phyloP scores from a whole-genome alignment of 768 basidiomycete species.

The Trametes elegans region DNA sequence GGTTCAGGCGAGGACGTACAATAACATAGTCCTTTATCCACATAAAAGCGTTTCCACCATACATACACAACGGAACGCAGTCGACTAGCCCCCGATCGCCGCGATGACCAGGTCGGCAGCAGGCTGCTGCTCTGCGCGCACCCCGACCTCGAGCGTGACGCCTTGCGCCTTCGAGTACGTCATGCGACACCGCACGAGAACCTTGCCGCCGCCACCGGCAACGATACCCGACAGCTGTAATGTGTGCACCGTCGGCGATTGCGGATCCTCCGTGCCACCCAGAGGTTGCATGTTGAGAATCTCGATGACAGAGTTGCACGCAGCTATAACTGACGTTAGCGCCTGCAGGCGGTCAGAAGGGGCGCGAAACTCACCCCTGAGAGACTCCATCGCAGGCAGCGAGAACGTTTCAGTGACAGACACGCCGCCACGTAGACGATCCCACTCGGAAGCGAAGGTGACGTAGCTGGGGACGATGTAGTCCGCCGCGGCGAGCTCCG shows the following conservation, averaged over 20 bases:
- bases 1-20: no score
- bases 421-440: constrained; percentile 75
- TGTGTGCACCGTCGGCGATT: constrained; percentile 87
- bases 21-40: background rate
- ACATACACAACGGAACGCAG: background rate
- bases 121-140: constrained; percentile 87
- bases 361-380: constrained; percentile 69
- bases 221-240: constrained; percentile 91
- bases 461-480: constrained; percentile 95
- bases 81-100: constrained; percentile 57
- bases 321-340: constrained; percentile 53
- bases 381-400: constrained; percentile 85
- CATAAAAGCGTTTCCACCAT: constrained; percentile 2
- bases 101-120: constrained; percentile 86
- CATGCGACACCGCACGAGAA: constrained; percentile 93
- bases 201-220: constrained; percentile 92
- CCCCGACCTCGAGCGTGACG: constrained; percentile 88
- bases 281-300: constrained; percentile 96
- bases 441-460: constrained; percentile 94
- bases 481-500: constrained; percentile 91
- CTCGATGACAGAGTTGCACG: constrained; percentile 94
- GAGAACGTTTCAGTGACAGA: constrained; percentile 91
- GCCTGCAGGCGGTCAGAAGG: constrained; percentile 6
- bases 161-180: constrained; percentile 88
- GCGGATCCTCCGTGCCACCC: constrained; percentile 83